Conservation (phyloP, 148 eudicot genomes). For the Chenopodium suecicum region DNA sequence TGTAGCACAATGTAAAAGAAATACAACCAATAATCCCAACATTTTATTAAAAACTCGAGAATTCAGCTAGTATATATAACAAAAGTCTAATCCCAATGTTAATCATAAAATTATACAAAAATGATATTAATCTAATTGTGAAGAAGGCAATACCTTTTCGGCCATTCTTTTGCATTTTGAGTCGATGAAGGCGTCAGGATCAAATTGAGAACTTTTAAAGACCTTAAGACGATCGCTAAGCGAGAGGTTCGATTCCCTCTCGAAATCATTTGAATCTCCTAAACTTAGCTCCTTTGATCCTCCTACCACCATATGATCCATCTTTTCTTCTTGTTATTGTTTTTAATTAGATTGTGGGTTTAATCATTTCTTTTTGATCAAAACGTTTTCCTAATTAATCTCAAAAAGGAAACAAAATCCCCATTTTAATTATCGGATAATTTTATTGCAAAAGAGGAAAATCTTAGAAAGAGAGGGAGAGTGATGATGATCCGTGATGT, state of each 20-base stretch:
- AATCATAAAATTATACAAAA: neutral
- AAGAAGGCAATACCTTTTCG: slow-evolving; percentile 55
- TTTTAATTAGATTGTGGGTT: neutral
- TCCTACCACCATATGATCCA: slow-evolving; percentile 38
- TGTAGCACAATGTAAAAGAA: neutral
- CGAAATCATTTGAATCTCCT: slow-evolving; percentile 60
- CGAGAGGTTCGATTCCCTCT: slow-evolving; percentile 44
- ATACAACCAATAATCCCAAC: neutral
- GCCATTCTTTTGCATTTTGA: slow-evolving; percentile 60
- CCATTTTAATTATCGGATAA: neutral
- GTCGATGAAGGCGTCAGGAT: slow-evolving; percentile 59
- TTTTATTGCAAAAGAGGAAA: neutral
- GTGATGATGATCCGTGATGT: slow-evolving; percentile 27
- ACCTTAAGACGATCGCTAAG: slow-evolving; percentile 74
- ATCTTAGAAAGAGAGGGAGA: neutral
- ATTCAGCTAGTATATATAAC: neutral
- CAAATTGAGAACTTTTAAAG: slow-evolving; percentile 66
- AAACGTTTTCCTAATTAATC: neutral
- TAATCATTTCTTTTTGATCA: neutral
- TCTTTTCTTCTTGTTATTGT: neutral
- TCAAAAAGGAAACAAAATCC: neutral
- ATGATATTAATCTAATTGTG: too few relatives aligned
- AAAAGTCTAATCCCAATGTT: neutral
- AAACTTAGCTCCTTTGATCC: slow-evolving; percentile 23
- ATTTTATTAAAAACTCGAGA: neutral